Evolutionary conservation across 768 basidiomycete genomes (phyloP).

Genomic region (Baorangia bicolor): DNA sequence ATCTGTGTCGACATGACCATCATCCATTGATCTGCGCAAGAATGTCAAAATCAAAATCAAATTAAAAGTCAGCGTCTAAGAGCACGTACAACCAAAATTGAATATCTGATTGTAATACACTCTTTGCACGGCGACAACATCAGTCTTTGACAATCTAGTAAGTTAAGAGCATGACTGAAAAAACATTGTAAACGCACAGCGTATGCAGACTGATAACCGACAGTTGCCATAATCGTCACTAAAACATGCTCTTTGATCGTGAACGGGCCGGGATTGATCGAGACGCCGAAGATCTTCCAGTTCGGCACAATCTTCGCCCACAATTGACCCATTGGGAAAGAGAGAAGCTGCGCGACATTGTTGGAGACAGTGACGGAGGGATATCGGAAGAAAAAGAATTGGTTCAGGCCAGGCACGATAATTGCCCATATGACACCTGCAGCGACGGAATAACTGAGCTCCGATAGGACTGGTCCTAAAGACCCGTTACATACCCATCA

Average conservation of each 20-base stretch:
- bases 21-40: slow-evolving; percentile 50
- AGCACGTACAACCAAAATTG: slow-evolving; percentile 45
- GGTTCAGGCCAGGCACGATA: slow-evolving; percentile 70
- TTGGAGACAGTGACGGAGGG: slow-evolving; percentile 43
- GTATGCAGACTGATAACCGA: slow-evolving; percentile 33
- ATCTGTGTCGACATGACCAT: slow-evolving; percentile 72
- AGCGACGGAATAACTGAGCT: not conserved
- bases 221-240: slow-evolving; percentile 68
- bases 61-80: not conserved
- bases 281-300: slow-evolving; percentile 52
- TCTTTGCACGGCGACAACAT: slow-evolving; percentile 71
- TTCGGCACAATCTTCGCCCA: slow-evolving; percentile 58
- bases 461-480: not conserved
- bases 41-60: not conserved
- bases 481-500: slow-evolving; percentile 39
- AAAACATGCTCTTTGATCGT: slow-evolving; percentile 73
- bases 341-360: slow-evolving; percentile 72
- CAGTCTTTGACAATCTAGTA: slow-evolving; percentile 40
- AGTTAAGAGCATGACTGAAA: not conserved
- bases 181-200: slow-evolving; percentile 12
- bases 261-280: slow-evolving; percentile 75
- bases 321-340: slow-evolving; percentile 64
- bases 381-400: slow-evolving; percentile 75
- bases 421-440: slow-evolving; percentile 51
- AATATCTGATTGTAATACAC: slow-evolving; percentile 63